Conservation (phyloP, 2,329 filamentous ascomycete genomes). For the Capronia epimyces region DNA sequence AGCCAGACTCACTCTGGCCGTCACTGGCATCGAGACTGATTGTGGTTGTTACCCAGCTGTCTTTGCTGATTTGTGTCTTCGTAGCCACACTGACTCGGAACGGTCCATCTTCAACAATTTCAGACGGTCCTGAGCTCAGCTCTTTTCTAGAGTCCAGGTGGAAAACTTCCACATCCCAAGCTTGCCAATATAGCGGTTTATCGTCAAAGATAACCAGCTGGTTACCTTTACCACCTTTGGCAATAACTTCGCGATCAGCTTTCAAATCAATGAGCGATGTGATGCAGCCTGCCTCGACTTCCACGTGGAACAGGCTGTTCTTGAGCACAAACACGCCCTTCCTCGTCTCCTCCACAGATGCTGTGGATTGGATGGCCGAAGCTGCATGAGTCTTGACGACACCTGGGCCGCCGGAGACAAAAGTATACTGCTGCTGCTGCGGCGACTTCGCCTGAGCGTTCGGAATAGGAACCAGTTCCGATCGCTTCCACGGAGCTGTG, state of each 20-base stretch:
- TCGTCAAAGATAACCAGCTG: slow-evolving; percentile 95
- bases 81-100: slow-evolving; percentile 78
- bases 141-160: slow-evolving; percentile 82
- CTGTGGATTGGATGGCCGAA: slow-evolving; percentile 30
- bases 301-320: slow-evolving; percentile 70
- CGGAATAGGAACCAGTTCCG: slow-evolving; percentile 64
- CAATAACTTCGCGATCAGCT: slow-evolving; percentile 70
- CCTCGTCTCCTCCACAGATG: slow-evolving; percentile 47
- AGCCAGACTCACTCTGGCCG: slow-evolving; percentile 56
- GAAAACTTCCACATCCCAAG: slow-evolving; percentile 96
- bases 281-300: slow-evolving; percentile 69
- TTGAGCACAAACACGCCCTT: slow-evolving; percentile 68
- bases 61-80: slow-evolving; percentile 78
- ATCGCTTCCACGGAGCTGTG: slow-evolving; percentile 78
- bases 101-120: slow-evolving; percentile 64
- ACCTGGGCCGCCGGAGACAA: slow-evolving; percentile 46
- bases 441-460: slow-evolving; percentile 27
- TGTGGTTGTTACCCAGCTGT: slow-evolving; percentile 79
- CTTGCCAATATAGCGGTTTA: slow-evolving; percentile 95
- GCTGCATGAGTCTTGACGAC: slow-evolving; percentile 35
- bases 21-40: slow-evolving; percentile 70
- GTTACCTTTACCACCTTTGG: slow-evolving; percentile 69
- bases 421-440: slow-evolving; percentile 35
- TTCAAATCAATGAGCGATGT: slow-evolving; percentile 74
- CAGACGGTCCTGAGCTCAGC: slow-evolving; percentile 62